Evolutionary conservation across 169 alveolate species (phyloP), one percentile per base, ranked within the genome.

Genomic region (Eimeria brunetti): DNA sequence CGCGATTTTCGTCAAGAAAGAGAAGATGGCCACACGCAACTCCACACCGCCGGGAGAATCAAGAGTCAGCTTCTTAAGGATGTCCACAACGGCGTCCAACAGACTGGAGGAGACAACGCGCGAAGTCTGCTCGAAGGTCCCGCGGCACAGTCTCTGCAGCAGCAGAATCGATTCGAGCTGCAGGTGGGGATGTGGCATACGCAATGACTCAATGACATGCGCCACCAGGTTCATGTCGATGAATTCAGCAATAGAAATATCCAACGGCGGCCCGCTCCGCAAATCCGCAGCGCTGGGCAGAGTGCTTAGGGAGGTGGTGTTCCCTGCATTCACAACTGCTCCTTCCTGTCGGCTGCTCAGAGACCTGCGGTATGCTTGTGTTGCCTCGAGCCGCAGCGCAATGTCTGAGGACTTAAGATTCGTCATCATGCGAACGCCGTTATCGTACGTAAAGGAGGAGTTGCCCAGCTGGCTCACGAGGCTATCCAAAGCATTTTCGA

Each of bases 341-440:
- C 83, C 80, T 71, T 92, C 96, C 46, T 92, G 96, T 22, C 96
- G 73, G 88, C 69, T 88, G 69, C 92, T 86, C 16, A 94, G 91
- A 27, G 96, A 94, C 76, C 94, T 84, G 53, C 96, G 94, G 67
- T 88, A 94, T 67, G 94, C 96, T 78, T 89, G 96, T 44, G 96
- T 94, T 36, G 96, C 96, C 64, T 94, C 96, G 86, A 94, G 96
- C 38, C 96, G 89, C 64, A 83, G 62, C 8, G 89, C 94, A 51
- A 86, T 78, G 27, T 94, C 96, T 51, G 41, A 49, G 16, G 95
- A 88, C 76, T 75, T 84, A 22, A 94, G 64, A 64, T 89, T 86
- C 11, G 88, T 89, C 75, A 86, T 75, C 96, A 94, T 85, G 91
- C 94, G 94, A 49, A 67, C 85, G 69, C 91, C 91, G 86, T 38